Evolutionary conservation across 148 eudicot genomes (phyloP), one percentile per base, ranked within the genome.

Genomic region (Fagopyrum homotropicum): DNA sequence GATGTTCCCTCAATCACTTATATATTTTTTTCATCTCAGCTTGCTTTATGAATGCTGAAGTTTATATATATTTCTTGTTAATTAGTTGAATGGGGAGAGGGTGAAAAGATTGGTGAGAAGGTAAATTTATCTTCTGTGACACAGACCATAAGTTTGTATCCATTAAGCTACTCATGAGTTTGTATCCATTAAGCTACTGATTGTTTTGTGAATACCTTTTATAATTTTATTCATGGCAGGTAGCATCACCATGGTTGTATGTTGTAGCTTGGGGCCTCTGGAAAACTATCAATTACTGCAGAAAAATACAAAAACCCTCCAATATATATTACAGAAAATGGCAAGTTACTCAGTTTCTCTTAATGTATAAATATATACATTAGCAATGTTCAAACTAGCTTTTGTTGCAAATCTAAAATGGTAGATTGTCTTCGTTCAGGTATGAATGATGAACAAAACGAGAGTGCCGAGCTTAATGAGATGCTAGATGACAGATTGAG

Each of bases 191-290:
- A 71, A 43, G 49, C 26, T 44, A 63, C 9, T 60, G 6, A 80
- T 29, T 4, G 10, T 60, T 22, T 59, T 60, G 35, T 19, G 29
- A 35, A 19, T 60, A 30, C 1, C 8, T 60, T 60, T 26, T 69
- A 45, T 72, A 60, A 72, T 59, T 9, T 60, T 78, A 50, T 79
- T 63, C 68, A 69, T 83, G 79, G 72, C 97, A 91, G 97, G 97
- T 92, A 57, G 97, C 89, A 82, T 91, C 93, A 30, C 35, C 83
- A 50, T 91, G 97, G 97, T 91, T 89, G 17, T 91, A 91, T 79
- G 90, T 88, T 26, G 93, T 91, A 66, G 93, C 97, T 46, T 89
- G 93, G 97, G 97, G 97, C 11, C 79, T 89, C 56, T 76, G 83
- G 88, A 89, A 83, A 83, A 63, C 85, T 75, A 85, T 91, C 59